A percentile compares a stretch with the other conserved stretches of the same genome.
phyloP scores from a whole-genome alignment of 2,329 filamentous ascomycete species.

The Fusarium brachygibbosum region DNA sequence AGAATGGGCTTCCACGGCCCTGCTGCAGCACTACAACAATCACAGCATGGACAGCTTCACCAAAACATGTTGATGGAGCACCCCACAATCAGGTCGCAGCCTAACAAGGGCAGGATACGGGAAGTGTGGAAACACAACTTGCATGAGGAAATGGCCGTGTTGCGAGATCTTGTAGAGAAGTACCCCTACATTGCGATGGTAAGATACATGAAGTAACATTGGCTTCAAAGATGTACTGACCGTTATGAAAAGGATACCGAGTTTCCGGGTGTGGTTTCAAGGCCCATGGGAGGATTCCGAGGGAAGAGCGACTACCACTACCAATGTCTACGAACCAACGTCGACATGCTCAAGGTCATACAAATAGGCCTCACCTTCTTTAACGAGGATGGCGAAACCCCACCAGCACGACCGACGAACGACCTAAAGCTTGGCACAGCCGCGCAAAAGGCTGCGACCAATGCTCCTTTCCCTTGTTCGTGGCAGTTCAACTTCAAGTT shows the following conservation, averaged over 20 bases:
- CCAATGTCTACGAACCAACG: slow-evolving; percentile 95
- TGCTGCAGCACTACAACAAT: slow-evolving; percentile 68
- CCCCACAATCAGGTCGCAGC: slow-evolving; percentile 60
- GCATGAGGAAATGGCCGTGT: slow-evolving; percentile 86
- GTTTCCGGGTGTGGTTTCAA: slow-evolving; percentile 96
- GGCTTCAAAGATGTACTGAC: slow-evolving; percentile 32
- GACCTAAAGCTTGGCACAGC: slow-evolving; percentile 57
- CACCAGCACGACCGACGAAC: slow-evolving; percentile 74
- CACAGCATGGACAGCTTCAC: slow-evolving; percentile 65
- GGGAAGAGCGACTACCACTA: slow-evolving; percentile 99
- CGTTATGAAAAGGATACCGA: slow-evolving; percentile 81
- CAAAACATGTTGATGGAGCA: slow-evolving; percentile 60
- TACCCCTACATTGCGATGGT: slow-evolving; percentile 99
- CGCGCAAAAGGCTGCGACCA: slow-evolving; percentile 57
- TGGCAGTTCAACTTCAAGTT: slow-evolving; percentile 99
- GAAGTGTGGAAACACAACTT: slow-evolving; percentile 97
- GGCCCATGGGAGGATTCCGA: slow-evolving; percentile 93
- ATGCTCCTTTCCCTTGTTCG: slow-evolving; percentile 79
- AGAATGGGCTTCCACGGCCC: slow-evolving; percentile 83
- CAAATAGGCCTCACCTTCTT: slow-evolving; percentile 96
- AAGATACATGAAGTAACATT: slow-evolving; percentile 54
- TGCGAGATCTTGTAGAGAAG: slow-evolving; percentile 86
- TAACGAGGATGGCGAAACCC: slow-evolving; percentile 88
- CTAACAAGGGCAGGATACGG: slow-evolving; percentile 86
- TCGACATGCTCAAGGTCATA: slow-evolving; percentile 97